These are phyloP conservation scores for Asterochloris sp. DNA, from an alignment of 139 green algal genomes.

Conservation along the genomic window DNA sequence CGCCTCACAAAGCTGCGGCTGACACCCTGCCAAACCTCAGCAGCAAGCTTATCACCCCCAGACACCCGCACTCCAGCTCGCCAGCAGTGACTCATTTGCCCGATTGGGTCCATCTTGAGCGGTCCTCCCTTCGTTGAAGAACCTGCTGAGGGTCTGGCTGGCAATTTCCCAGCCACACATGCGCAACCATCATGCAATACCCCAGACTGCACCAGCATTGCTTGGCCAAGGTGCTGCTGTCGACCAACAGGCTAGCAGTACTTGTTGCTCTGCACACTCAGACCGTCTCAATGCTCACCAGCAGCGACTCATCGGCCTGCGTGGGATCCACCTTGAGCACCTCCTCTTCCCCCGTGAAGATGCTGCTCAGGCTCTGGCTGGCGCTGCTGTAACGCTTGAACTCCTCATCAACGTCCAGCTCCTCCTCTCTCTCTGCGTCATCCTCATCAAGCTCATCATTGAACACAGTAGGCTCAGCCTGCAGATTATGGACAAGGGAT, in stretches of 20 bases:
- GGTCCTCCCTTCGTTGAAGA: no score
- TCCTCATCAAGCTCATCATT: not conserved
- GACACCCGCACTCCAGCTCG: no score
- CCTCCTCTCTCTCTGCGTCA: slow-evolving; percentile 2
- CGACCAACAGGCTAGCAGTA: not conserved
- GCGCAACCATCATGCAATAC: not conserved
- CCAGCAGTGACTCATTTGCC: no score
- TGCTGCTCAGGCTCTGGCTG: slow-evolving; percentile 31
- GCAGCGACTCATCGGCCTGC: slow-evolving; percentile 29
- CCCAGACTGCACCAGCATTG: not conserved
- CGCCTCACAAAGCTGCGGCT: no score
- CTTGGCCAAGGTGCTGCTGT: not conserved
- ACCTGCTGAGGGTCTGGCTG: no score
- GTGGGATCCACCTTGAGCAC: slow-evolving; percentile 32
- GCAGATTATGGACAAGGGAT: no score
- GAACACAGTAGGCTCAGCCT: not conserved
- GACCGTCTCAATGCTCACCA: slow-evolving; percentile 6
- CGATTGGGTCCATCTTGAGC: no score
- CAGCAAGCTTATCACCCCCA: no score
- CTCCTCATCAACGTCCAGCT: slow-evolving; percentile 16
- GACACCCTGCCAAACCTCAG: no score
- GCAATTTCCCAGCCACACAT: not conserved
- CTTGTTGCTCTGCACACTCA: not conserved
- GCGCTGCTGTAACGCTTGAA: not conserved
- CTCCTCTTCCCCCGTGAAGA: slow-evolving; percentile 35